phyloP scores from a whole-genome alignment of 257 asterid species.

The Petrea volubilis region DNA sequence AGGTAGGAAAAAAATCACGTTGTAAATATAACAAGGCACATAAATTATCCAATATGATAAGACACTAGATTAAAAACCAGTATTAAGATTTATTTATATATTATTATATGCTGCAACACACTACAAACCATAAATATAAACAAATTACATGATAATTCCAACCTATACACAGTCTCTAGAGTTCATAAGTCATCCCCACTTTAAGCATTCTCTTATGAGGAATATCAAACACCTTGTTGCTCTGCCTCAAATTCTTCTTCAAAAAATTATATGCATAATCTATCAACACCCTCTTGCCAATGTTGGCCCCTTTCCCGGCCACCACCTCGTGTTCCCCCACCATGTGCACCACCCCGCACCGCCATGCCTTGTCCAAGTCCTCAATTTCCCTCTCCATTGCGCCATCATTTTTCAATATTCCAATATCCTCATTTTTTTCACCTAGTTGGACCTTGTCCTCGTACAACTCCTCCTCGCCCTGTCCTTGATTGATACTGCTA shows the following conservation, averaged over 20 bases:
- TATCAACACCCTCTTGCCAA: constrained; percentile 46
- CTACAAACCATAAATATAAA: background rate
- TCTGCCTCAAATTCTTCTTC: constrained; percentile 59
- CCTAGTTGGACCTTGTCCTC: background rate
- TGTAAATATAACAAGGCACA: too few species aligned
- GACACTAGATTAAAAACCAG: background rate
- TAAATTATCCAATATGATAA: too few species aligned
- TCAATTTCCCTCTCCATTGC: constrained; percentile 24
- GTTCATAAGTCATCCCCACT: constrained; percentile 66
- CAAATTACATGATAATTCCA: background rate
- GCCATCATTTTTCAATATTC: background rate
- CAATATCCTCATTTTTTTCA: background rate
- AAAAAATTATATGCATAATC: constrained; percentile 56
- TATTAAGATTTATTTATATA: background rate
- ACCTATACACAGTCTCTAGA: background rate
- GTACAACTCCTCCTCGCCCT: background rate
- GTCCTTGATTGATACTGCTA: background rate
- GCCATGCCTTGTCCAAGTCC: constrained; percentile 41
- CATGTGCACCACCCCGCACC: constrained; percentile 54
- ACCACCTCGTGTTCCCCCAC: constrained; percentile 71
- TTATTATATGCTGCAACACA: background rate
- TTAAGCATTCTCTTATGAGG: constrained; percentile 66
- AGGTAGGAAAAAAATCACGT: too few species aligned
- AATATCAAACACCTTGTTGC: constrained; percentile 47
- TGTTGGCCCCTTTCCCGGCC: constrained; percentile 43